These are phyloP conservation scores for Exsudoporus floridanus DNA, from an alignment of 1,284 basidiomycete species.

Conservation along the genomic window DNA sequence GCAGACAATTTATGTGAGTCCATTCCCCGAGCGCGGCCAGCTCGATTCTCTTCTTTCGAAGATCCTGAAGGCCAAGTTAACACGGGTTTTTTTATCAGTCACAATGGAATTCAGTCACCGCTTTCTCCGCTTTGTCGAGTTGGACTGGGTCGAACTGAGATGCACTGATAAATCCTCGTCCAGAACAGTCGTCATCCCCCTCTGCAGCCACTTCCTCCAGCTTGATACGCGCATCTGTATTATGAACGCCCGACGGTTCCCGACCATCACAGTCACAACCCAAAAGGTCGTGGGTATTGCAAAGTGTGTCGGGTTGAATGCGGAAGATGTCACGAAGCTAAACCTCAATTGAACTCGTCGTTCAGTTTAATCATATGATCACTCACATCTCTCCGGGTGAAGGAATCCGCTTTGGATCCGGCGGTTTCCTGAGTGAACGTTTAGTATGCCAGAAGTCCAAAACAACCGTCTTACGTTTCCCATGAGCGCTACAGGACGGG, in stretches of 20 bases:
- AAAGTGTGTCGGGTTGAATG: constrained; percentile 75
- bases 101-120: constrained; percentile 38
- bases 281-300: constrained; percentile 90
- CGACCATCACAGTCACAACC: constrained; percentile 65
- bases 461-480: constrained; percentile 47
- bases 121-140: constrained; percentile 52
- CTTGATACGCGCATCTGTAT: constrained; percentile 12
- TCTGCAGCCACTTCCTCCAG: constrained; percentile 21
- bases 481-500: constrained; percentile 53
- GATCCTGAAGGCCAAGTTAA: constrained; percentile 46
- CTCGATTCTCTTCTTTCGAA: constrained; percentile 71
- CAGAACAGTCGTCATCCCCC: constrained; percentile 29
- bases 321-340: constrained; percentile 91
- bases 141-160: constrained; percentile 59
- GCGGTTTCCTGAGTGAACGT: constrained; percentile 39
- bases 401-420: constrained; percentile 77
- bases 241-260: constrained; percentile 20
- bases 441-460: constrained; percentile 6
- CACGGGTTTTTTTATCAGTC: background rate
- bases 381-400: constrained; percentile 83
- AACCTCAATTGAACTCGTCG: constrained; percentile 3
- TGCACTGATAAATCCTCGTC: constrained; percentile 67
- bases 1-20: constrained; percentile 81
- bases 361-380: constrained; percentile 1
- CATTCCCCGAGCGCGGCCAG: constrained; percentile 85